A percentile compares a stretch with the other conserved stretches of the same genome.
These are phyloP conservation scores for Tephrocybe sp. DNA, from an alignment of 768 basidiomycete genomes.

Conservation along the genomic window DNA sequence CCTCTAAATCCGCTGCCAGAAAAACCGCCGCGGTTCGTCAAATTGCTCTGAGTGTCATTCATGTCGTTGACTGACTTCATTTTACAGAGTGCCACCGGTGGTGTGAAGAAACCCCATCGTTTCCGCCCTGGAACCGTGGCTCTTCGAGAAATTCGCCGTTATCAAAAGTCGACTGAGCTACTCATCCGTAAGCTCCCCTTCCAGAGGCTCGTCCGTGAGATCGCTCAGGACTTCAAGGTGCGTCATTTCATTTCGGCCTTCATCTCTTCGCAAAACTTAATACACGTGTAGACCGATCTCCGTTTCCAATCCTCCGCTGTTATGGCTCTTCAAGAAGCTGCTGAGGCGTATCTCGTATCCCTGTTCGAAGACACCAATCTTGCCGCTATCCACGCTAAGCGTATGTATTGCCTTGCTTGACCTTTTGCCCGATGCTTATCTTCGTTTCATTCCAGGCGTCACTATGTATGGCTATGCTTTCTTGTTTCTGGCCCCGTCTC, in stretches of 20 bases:
- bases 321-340: conserved; percentile 22
- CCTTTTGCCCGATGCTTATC: background rate
- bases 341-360: conserved; percentile 22
- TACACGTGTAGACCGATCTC: conserved; percentile 18
- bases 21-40: conserved; percentile 13
- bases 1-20: conserved; percentile 17
- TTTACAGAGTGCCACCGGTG: conserved; percentile 14
- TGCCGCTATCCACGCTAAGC: conserved; percentile 24
- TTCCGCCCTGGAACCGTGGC: conserved; percentile 83
- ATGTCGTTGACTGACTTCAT: background rate
- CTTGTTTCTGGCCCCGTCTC: background rate
- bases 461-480: conserved; percentile 18
- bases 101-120: conserved; percentile 44
- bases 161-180: conserved; percentile 84
- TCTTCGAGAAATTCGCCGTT: conserved; percentile 79
- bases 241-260: conserved; percentile 14
- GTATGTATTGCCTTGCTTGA: conserved; percentile 5
- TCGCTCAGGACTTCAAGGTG: conserved; percentile 72
- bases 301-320: conserved; percentile 24
- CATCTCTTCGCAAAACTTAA: background rate
- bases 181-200: conserved; percentile 85
- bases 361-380: conserved; percentile 21
- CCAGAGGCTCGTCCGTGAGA: conserved; percentile 78
- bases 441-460: conserved; percentile 14
- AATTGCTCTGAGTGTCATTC: background rate